phyloP scores from a whole-genome alignment of 2,329 filamentous ascomycete species.

The Aspergillus thermomutatus region DNA sequence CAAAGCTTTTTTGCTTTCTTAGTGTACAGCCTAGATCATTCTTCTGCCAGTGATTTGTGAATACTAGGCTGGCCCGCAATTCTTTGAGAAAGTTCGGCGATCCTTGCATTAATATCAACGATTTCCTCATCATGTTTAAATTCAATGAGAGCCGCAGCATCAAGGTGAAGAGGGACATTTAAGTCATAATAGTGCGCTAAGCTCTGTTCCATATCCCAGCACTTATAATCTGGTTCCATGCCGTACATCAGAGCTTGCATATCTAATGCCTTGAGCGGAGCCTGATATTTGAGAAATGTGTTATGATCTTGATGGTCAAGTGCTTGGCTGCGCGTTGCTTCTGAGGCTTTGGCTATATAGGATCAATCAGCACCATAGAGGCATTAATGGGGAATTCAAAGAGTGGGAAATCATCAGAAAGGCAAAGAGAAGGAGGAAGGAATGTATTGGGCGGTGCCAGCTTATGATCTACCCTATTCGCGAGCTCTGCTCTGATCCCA shows the following conservation, averaged over 20 bases:
- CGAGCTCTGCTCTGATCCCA: not conserved
- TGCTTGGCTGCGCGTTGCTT: constrained; percentile 14
- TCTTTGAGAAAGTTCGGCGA: constrained; percentile 7
- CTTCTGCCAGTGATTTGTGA: constrained; percentile 6
- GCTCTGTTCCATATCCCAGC: constrained; percentile 19
- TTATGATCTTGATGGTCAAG: constrained; percentile 17
- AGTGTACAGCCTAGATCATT: constrained; percentile 16
- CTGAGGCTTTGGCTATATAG: constrained; percentile 7
- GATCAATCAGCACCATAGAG: not conserved
- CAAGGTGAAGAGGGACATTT: constrained; percentile 15
- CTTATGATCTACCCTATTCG: constrained; percentile 5
- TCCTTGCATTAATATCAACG: constrained; percentile 14
- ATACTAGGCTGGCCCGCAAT: constrained; percentile 9
- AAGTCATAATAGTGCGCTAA: constrained; percentile 18
- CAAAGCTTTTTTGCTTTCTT: constrained; percentile 15
- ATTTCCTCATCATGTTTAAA: constrained; percentile 13
- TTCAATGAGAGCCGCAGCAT: constrained; percentile 8
- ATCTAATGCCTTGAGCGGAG: constrained; percentile 18
- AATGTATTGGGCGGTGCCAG: too few species aligned
- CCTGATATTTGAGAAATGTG: constrained; percentile 20
- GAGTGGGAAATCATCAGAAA: too few species aligned
- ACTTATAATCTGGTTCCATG: constrained; percentile 19
- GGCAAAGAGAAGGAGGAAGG: too few species aligned
- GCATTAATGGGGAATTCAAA: too few species aligned
- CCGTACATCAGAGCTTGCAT: constrained; percentile 17